phyloP scores from a whole-genome alignment of 495 filamentous ascomycete species.

The Aspergillus incahuasiensis region DNA sequence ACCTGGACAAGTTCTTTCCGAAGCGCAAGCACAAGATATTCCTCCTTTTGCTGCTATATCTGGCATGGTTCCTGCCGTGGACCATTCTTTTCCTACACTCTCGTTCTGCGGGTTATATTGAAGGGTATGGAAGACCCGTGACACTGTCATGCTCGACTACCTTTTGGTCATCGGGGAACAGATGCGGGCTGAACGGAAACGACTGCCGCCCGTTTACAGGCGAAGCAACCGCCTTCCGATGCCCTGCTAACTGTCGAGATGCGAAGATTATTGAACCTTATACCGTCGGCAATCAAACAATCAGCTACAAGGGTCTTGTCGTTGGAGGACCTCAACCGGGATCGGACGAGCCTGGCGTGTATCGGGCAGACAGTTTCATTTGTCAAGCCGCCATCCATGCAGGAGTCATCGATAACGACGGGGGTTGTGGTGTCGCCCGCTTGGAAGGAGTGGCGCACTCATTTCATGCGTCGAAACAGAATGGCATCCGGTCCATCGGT shows the following conservation, averaged over 20 bases:
- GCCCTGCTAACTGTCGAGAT: slow-evolving; percentile 69
- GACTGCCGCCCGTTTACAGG: slow-evolving; percentile 76
- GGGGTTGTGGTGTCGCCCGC: slow-evolving; percentile 71
- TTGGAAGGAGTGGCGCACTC: slow-evolving; percentile 63
- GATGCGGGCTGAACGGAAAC: slow-evolving; percentile 74
- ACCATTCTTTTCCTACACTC: slow-evolving; percentile 61
- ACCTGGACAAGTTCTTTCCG: slow-evolving; percentile 61
- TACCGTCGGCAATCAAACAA: slow-evolving; percentile 67
- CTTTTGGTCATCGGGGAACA: slow-evolving; percentile 59
- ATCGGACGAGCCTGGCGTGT: slow-evolving; percentile 43
- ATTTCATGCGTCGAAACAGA: slow-evolving; percentile 52
- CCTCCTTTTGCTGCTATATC: slow-evolving; percentile 57
- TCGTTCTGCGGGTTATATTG: slow-evolving; percentile 58
- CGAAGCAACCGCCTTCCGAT: slow-evolving; percentile 67
- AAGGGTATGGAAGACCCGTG: slow-evolving; percentile 61
- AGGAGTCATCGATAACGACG: slow-evolving; percentile 63
- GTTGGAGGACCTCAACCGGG: slow-evolving; percentile 62
- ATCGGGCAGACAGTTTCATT: slow-evolving; percentile 79
- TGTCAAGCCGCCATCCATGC: slow-evolving; percentile 79
- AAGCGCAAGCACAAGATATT: slow-evolving; percentile 54
- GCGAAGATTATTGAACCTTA: slow-evolving; percentile 64
- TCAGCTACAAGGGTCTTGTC: slow-evolving; percentile 66
- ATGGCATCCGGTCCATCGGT: slow-evolving; percentile 62
- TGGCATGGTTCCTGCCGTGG: slow-evolving; percentile 70
- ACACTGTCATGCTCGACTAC: slow-evolving; percentile 63